Conservation (phyloP, 2,329 filamentous ascomycete species). For the Neonectria punicea region DNA sequence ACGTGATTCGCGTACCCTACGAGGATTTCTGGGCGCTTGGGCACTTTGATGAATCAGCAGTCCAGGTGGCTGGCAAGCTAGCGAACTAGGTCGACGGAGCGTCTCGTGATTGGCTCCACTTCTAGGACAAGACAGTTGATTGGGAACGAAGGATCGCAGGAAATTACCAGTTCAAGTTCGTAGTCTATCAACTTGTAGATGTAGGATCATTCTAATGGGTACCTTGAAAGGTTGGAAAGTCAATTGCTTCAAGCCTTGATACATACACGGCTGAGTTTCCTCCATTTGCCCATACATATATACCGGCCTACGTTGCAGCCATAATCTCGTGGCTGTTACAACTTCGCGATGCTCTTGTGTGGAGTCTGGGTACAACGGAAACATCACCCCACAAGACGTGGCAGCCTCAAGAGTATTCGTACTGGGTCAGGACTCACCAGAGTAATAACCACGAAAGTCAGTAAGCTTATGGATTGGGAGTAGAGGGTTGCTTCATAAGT, state of each 20-base stretch:
- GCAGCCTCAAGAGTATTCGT: not conserved
- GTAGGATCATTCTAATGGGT: not conserved
- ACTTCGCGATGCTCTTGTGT: too few relatives aligned
- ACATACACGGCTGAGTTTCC: not conserved
- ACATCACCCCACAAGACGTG: not conserved
- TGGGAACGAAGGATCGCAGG: not conserved
- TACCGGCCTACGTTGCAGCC: too few relatives aligned
- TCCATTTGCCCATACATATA: not conserved
- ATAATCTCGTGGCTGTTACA: not conserved
- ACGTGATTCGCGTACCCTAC: constrained; percentile 46
- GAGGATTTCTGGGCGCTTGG: not conserved
- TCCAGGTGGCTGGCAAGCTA: not conserved
- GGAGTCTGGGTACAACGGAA: too few relatives aligned
- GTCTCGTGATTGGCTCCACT: not conserved
- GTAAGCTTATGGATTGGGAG: too few relatives aligned
- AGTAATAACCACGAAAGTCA: not conserved
- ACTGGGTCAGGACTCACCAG: not conserved
- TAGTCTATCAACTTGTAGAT: not conserved
- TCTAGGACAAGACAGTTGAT: not conserved
- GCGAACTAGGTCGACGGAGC: not conserved
- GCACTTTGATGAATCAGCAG: not conserved
- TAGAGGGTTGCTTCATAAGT: not conserved
- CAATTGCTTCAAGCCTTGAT: not conserved
- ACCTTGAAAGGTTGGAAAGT: not conserved
- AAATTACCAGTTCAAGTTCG: not conserved